Percentiles rank a stretch among this genome's conserved stretches.
These are phyloP conservation scores for Psilocybe azurescens DNA, from an alignment of 768 basidiomycete species.

Conservation along the genomic window DNA sequence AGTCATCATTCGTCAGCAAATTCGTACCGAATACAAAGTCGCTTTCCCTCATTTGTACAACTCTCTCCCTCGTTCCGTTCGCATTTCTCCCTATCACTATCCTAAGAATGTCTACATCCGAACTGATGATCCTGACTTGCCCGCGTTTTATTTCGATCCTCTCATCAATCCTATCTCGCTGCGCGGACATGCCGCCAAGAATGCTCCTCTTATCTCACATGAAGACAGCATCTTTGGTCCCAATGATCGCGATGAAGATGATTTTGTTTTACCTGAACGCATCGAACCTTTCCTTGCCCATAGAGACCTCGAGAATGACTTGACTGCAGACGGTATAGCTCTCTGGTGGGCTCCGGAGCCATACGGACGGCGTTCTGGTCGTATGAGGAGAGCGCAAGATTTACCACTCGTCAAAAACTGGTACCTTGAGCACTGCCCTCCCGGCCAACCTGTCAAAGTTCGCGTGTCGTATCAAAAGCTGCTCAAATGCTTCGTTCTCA, in stretches of 20 bases:
- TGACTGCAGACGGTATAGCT: conserved; percentile 96
- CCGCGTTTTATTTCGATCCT: conserved; percentile 99
- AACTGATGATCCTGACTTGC: conserved; percentile 98
- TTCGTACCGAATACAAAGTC: conserved; percentile 98
- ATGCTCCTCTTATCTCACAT: conserved; percentile 80
- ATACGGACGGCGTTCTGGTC: conserved; percentile 89
- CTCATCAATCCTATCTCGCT: conserved; percentile 97
- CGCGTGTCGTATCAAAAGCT: conserved; percentile 99
- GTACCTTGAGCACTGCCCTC: conserved; percentile 98
- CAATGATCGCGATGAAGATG: conserved; percentile 83
- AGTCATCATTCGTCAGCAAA: conserved; percentile 98
- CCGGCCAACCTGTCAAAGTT: conserved; percentile 95
- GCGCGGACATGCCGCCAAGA: conserved; percentile 85
- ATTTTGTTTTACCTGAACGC: conserved; percentile 83
- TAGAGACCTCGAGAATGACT: conserved; percentile 82
- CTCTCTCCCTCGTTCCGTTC: conserved; percentile 94
- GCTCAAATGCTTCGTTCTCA: conserved; percentile 93
- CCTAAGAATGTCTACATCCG: conserved; percentile 99
- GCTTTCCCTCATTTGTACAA: conserved; percentile 99
- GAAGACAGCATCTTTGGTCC: conserved; percentile 94
- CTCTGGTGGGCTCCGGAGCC: conserved; percentile 99
- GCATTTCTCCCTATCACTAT: conserved; percentile 87
- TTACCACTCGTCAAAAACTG: conserved; percentile 96
- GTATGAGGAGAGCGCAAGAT: conserved; percentile 94
- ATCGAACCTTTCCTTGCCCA: conserved; percentile 82